Evolutionary conservation across 1,284 basidiomycete genomes (phyloP).

Genomic region (Cryptococcus sp.): DNA sequence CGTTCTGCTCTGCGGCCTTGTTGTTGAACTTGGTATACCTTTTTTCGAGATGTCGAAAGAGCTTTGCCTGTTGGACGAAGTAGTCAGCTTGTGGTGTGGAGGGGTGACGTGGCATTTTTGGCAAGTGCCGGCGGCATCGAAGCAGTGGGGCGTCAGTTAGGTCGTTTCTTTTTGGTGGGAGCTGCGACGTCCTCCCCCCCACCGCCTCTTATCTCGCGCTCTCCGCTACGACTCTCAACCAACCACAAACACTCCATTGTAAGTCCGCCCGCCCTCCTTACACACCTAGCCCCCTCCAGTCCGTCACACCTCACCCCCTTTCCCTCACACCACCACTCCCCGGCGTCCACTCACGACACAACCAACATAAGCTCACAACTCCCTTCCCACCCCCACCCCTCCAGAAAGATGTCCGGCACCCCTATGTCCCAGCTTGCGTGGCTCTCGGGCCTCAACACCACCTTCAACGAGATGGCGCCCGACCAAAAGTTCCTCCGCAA

Average conservation of each 20-base stretch:
- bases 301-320: slow-evolving; percentile 1
- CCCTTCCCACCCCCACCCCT: background rate
- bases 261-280: slow-evolving; percentile 6
- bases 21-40: slow-evolving; percentile 27
- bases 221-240: background rate
- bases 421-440: slow-evolving; percentile 77
- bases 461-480: slow-evolving; percentile 61
- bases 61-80: slow-evolving; percentile 30
- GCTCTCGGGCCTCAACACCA: slow-evolving; percentile 75
- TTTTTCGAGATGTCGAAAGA: slow-evolving; percentile 35
- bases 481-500: slow-evolving; percentile 84
- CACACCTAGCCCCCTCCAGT: slow-evolving; percentile 1
- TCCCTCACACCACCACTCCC: background rate
- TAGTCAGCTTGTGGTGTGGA: slow-evolving; percentile 21
- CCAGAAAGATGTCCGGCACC: slow-evolving; percentile 13
- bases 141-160: background rate
- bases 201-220: slow-evolving; percentile 8
- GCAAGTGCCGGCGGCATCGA: background rate
- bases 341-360: background rate
- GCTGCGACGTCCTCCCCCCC: no score
- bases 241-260: slow-evolving; percentile 1
- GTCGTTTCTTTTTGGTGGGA: background rate
- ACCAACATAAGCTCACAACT: background rate
- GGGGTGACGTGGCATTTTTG: slow-evolving; percentile 8
- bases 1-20: slow-evolving; percentile 14